These are phyloP conservation scores for Mollisiaceae sp. DNA, from an alignment of 2,329 filamentous ascomycete genomes.

Conservation along the genomic window DNA sequence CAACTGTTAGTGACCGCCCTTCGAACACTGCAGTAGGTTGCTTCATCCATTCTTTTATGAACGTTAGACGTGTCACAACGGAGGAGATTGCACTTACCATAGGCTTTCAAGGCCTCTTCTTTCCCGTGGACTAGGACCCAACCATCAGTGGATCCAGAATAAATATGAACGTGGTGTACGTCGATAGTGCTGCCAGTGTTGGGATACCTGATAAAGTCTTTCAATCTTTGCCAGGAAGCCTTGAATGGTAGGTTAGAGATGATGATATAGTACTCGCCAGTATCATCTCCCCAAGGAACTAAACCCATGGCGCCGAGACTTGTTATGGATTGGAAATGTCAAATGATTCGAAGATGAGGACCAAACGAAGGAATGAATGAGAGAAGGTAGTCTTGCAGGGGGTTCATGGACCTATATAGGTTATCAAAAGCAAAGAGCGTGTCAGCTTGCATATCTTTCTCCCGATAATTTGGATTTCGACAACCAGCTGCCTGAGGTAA, in stretches of 20 bases:
- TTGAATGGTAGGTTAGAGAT: constrained; percentile 29
- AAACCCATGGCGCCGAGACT: neutral
- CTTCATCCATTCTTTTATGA: constrained; percentile 21
- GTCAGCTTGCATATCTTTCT: no score
- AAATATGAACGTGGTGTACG: constrained; percentile 37
- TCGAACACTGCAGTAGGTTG: constrained; percentile 26
- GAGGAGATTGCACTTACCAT: constrained; percentile 26
- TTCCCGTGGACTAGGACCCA: constrained; percentile 35
- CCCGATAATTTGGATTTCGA: neutral
- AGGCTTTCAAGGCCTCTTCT: constrained; percentile 30
- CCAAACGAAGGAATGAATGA: neutral
- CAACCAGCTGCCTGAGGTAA: neutral
- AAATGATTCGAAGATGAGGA: neutral
- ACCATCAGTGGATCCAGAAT: constrained; percentile 28
- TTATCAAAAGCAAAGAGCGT: no score
- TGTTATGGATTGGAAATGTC: neutral
- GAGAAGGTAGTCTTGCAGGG: neutral
- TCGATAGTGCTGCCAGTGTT: constrained; percentile 27
- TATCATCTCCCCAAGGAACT: neutral
- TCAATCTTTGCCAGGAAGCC: constrained; percentile 36
- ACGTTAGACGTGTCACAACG: neutral
- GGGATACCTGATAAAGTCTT: constrained; percentile 35
- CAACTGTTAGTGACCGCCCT: constrained; percentile 29
- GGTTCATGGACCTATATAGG: neutral
- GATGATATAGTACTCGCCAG: constrained; percentile 19